Percentiles rank a stretch among this genome's conserved stretches.
Evolutionary conservation across 371 early-diverging fungal species (phyloP).

Genomic region (Syncephalastrum racemosum): DNA sequence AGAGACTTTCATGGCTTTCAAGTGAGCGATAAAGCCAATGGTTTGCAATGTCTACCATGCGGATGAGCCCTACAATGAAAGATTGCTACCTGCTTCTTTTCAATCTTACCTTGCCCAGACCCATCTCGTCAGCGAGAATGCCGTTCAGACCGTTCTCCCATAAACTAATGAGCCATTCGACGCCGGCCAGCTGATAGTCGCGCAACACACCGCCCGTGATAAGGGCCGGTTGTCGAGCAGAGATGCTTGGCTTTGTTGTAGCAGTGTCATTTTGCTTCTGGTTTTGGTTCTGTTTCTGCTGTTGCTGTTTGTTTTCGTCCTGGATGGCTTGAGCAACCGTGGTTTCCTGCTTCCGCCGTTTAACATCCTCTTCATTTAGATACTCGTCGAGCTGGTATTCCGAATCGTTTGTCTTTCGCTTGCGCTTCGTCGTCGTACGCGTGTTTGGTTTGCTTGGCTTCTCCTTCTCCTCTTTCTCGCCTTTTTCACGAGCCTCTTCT

Average conservation of each 20-base stretch:
- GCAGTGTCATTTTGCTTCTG: conserved; percentile 1
- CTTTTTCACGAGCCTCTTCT: conserved; percentile 62
- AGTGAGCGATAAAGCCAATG: conserved; percentile 87
- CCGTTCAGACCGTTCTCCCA: conserved; percentile 98
- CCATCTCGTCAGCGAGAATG: conserved; percentile 99
- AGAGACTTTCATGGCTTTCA: conserved; percentile 80
- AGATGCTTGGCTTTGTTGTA: conserved; percentile 36
- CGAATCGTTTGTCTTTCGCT: conserved; percentile 48
- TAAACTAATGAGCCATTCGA: conserved; percentile 97
- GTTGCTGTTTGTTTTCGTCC: conserved; percentile 19
- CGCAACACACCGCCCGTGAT: conserved; percentile 86
- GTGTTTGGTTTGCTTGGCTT: conserved; percentile 3
- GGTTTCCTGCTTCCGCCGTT: conserved; percentile 39
- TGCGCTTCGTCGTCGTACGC: conserved; percentile 21
- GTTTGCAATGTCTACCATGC: conserved; percentile 90
- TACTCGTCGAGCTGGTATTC: conserved; percentile 62
- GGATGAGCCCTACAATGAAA: background rate
- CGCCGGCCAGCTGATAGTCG: conserved; percentile 95
- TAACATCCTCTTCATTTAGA: conserved; percentile 55
- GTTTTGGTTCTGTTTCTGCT: no score
- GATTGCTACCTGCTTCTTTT: no score
- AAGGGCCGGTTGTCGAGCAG: conserved; percentile 74
- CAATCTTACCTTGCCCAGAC: conserved; percentile 78
- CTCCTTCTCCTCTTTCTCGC: conserved; percentile 30
- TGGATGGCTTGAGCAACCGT: conserved; percentile 34